phyloP scores from a whole-genome alignment of 1,284 basidiomycete species.

The Naganishia sp. region DNA sequence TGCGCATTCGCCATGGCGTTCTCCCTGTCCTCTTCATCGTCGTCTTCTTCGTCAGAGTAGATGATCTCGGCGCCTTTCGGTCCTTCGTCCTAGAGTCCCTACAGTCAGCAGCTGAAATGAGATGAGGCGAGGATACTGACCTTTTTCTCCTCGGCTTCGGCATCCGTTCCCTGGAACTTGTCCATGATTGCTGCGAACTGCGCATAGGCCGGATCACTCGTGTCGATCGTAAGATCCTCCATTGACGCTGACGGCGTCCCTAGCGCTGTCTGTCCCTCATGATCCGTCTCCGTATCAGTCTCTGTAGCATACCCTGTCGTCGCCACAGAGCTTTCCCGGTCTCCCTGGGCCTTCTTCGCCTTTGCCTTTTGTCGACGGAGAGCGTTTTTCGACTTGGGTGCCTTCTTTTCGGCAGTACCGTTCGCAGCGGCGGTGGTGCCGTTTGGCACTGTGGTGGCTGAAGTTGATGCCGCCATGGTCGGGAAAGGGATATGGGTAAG shows the following conservation, averaged over 20 bases:
- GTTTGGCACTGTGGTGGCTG: slow-evolving; percentile 3
- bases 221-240: slow-evolving; percentile 40
- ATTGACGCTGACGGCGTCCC: slow-evolving; percentile 25
- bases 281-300: slow-evolving; percentile 42
- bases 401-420: slow-evolving; percentile 13
- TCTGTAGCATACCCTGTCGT: slow-evolving; percentile 33
- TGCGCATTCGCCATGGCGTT: slow-evolving; percentile 65
- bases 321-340: slow-evolving; percentile 15
- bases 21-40: slow-evolving; percentile 67
- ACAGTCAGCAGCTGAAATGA: not conserved
- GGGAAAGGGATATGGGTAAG: not conserved
- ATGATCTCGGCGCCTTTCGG: slow-evolving; percentile 75
- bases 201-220: slow-evolving; percentile 46
- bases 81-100: slow-evolving; percentile 57
- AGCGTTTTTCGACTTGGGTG: slow-evolving; percentile 33
- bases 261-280: slow-evolving; percentile 38
- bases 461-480: slow-evolving; percentile 9
- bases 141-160: slow-evolving; percentile 14
- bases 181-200: slow-evolving; percentile 50
- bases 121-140: not conserved
- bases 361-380: slow-evolving; percentile 34
- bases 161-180: slow-evolving; percentile 41
- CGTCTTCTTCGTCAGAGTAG: slow-evolving; percentile 72
- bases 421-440: slow-evolving; percentile 1
- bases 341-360: slow-evolving; percentile 30